phyloP scores from a whole-genome alignment of 495 filamentous ascomycete species.

The Hyaloscypha hepaticicola region DNA sequence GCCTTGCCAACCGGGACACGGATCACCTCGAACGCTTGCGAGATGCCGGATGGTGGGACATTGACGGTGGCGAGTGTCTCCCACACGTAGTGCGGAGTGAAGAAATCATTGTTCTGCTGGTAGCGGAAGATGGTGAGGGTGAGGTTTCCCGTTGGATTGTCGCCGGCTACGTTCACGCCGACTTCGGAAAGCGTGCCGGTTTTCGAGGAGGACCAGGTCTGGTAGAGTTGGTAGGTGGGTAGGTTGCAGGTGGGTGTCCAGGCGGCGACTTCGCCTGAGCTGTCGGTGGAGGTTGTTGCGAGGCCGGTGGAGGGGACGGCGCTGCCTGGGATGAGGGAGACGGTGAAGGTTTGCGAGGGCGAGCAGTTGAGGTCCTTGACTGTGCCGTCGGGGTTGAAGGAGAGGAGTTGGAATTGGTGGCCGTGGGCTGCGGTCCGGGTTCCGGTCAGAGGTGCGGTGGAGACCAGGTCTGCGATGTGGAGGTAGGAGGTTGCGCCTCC shows the following conservation, averaged over 20 bases:
- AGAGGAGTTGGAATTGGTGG: slow-evolving; percentile 21
- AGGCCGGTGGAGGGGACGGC: slow-evolving; percentile 1
- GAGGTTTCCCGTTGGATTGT: slow-evolving; percentile 10
- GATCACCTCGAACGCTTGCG: slow-evolving; percentile 13
- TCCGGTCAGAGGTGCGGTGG: slow-evolving; percentile 15
- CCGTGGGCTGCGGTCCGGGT: slow-evolving; percentile 18
- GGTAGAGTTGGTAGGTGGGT: slow-evolving; percentile 24
- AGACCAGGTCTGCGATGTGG: slow-evolving; percentile 22
- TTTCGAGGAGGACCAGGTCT: slow-evolving; percentile 21
- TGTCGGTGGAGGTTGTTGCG: slow-evolving; percentile 13
- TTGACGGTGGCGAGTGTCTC: slow-evolving; percentile 15
- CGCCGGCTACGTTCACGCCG: slow-evolving; percentile 19
- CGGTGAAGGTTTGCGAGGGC: slow-evolving; percentile 4
- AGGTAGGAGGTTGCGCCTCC: slow-evolving; percentile 15
- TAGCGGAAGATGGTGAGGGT: slow-evolving; percentile 25
- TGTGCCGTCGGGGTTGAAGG: slow-evolving; percentile 15
- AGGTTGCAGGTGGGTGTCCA: slow-evolving; percentile 14
- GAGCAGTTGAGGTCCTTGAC: slow-evolving; percentile 17
- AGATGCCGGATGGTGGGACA: background rate
- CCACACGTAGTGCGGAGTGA: slow-evolving; percentile 22
- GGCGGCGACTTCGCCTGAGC: slow-evolving; percentile 2
- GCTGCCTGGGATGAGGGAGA: slow-evolving; percentile 5
- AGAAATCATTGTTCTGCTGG: slow-evolving; percentile 22
- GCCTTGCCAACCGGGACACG: slow-evolving; percentile 1
- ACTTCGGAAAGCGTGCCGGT: slow-evolving; percentile 13